A percentile compares a stretch with the other conserved stretches of the same genome.
These are phyloP conservation scores for Mortierella claussenii DNA, from an alignment of 192 early-diverging fungal genomes.

Conservation along the genomic window DNA sequence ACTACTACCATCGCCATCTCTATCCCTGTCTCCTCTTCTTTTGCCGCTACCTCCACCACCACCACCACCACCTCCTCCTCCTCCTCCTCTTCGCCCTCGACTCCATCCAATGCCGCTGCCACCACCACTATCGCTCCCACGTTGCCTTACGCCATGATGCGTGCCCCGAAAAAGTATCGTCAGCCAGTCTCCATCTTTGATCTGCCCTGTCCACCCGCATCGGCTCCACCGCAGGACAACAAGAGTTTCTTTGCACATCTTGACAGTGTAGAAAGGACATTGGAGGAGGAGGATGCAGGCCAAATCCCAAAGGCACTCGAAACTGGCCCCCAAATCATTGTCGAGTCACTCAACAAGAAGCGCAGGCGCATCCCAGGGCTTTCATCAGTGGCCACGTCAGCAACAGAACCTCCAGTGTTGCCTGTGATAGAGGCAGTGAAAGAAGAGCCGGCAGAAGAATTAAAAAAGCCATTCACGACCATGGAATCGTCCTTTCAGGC, in stretches of 20 bases:
- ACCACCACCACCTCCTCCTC: background rate
- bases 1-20: too few species aligned
- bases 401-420: background rate
- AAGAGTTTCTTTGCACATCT: conserved; percentile 1
- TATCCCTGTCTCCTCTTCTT: too few species aligned
- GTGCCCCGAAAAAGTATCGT: background rate
- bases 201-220: background rate
- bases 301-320: conserved; percentile 12
- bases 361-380: background rate
- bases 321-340: conserved; percentile 8
- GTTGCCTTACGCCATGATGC: background rate
- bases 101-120: background rate
- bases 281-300: conserved; percentile 17
- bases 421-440: too few species aligned
- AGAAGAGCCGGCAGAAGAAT: background rate
- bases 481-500: background rate
- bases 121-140: background rate
- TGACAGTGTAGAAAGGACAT: background rate
- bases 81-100: background rate
- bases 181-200: conserved; percentile 6
- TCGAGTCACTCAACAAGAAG: conserved; percentile 30
- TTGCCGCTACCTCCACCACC: too few species aligned
- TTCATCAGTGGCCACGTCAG: background rate
- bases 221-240: background rate
- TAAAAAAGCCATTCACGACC: background rate